phyloP scores from a whole-genome alignment of 208 protist genomes.

The Herpetomonas tarakana region DNA sequence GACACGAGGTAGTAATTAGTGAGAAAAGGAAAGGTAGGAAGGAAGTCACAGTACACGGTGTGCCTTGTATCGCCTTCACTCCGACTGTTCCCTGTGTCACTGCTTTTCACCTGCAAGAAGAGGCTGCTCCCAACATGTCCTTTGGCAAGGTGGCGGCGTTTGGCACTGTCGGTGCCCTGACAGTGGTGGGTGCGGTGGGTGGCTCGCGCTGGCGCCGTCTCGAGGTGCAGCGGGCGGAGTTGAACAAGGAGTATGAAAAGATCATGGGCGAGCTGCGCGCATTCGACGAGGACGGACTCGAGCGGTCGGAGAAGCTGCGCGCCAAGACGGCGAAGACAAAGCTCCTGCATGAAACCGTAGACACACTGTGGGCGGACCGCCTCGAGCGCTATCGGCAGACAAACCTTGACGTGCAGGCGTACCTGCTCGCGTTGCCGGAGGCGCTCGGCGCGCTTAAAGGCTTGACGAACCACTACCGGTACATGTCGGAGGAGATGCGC shows the following conservation, averaged over 20 bases:
- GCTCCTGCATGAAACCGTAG: slow-evolving; percentile 49
- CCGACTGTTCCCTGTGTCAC: no score
- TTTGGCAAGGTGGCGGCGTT: slow-evolving; percentile 22
- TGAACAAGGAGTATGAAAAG: slow-evolving; percentile 68
- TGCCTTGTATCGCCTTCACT: no score
- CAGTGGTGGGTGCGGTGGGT: slow-evolving; percentile 26
- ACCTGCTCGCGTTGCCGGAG: slow-evolving; percentile 68
- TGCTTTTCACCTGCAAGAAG: no score
- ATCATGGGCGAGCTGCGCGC: slow-evolving; percentile 35
- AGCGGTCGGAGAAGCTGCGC: slow-evolving; percentile 27
- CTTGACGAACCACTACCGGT: slow-evolving; percentile 74
- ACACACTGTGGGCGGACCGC: slow-evolving; percentile 72
- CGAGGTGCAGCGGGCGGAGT: slow-evolving; percentile 42
- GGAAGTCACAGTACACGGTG: no score
- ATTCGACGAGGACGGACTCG: slow-evolving; percentile 42
- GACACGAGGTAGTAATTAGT: no score
- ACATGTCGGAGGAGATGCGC: slow-evolving; percentile 75
- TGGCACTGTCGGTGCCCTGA: slow-evolving; percentile 27
- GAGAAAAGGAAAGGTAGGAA: no score
- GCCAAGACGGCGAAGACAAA: slow-evolving; percentile 32
- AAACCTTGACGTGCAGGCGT: slow-evolving; percentile 60
- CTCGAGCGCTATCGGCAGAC: slow-evolving; percentile 63
- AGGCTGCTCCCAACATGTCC: no score
- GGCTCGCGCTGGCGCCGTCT: slow-evolving; percentile 46
- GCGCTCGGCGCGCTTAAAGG: slow-evolving; percentile 63